Evolutionary conservation across 768 basidiomycete genomes (phyloP).

Genomic region (Agrocybe praecox): DNA sequence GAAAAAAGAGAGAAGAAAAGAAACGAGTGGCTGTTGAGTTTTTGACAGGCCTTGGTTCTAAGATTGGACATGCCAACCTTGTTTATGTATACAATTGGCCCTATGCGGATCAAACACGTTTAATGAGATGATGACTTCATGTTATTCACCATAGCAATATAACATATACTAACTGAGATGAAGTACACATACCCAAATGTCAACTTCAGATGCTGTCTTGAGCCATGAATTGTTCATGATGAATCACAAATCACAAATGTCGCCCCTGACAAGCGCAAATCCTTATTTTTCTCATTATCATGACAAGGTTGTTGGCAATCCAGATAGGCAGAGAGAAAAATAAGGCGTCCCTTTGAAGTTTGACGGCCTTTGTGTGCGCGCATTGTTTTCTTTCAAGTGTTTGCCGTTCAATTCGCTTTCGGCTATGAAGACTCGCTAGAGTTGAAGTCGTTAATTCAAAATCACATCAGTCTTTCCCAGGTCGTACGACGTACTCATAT

Average conservation of each 20-base stretch:
- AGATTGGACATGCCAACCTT: not conserved
- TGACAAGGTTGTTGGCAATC: too few species aligned
- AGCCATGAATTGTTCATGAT: too few species aligned
- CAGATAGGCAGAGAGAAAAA: too few species aligned
- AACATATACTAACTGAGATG: not conserved
- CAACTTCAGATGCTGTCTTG: too few species aligned
- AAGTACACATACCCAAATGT: too few species aligned
- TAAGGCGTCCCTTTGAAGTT: too few species aligned
- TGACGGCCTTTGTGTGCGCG: too few species aligned
- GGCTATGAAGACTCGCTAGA: not conserved
- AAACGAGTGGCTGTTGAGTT: not conserved
- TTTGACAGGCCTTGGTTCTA: not conserved
- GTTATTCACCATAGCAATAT: not conserved
- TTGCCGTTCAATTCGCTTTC: not conserved
- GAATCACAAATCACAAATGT: too few species aligned
- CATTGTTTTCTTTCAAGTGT: not conserved
- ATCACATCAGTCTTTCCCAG: not conserved
- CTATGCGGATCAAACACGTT: not conserved
- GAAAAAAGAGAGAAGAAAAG: not conserved
- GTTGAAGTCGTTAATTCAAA: not conserved
- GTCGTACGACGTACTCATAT: not conserved
- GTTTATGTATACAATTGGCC: not conserved
- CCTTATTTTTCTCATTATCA: too few species aligned
- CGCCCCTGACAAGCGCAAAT: too few species aligned
- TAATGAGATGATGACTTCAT: not conserved